A percentile compares a stretch with the other conserved stretches of the same genome.
Conservation (phyloP, 2,329 filamentous ascomycete genomes). For the Epichloe amarillans region DNA sequence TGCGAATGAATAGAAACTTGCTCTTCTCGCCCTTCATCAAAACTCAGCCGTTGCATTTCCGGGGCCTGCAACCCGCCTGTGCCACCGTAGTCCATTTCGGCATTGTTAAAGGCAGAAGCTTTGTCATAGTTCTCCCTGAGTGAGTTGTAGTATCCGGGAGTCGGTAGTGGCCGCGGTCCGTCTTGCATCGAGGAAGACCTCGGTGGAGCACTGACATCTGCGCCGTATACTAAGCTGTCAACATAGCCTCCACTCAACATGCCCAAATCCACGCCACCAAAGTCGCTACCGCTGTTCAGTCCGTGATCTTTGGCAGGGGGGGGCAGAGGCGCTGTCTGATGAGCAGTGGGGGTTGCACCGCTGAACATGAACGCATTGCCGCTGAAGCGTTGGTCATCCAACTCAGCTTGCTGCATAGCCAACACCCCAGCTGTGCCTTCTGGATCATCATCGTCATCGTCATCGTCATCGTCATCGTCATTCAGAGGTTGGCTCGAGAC, state of each 20-base stretch:
- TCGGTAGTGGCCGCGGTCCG: constrained; percentile 35
- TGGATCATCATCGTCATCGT: constrained; percentile 68
- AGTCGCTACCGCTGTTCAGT: constrained; percentile 56
- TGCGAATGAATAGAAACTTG: constrained; percentile 42
- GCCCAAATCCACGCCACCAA: constrained; percentile 57
- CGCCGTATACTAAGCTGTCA: constrained; percentile 37
- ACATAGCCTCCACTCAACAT: constrained; percentile 60
- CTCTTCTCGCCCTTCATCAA: constrained; percentile 79
- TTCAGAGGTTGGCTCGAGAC: not conserved
- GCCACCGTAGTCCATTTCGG: constrained; percentile 72
- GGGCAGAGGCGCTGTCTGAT: constrained; percentile 18
- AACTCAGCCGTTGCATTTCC: constrained; percentile 62
- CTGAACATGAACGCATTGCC: constrained; percentile 18
- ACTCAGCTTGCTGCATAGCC: constrained; percentile 73
- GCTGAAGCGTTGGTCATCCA: constrained; percentile 49
- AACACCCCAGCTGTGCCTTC: constrained; percentile 75
- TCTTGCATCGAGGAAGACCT: constrained; percentile 26
- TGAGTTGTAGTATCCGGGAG: constrained; percentile 23
- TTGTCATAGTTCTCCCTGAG: constrained; percentile 16
- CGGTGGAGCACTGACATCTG: constrained; percentile 29
- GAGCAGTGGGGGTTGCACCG: not conserved
- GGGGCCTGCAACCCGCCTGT: constrained; percentile 83
- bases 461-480: constrained; percentile 23
- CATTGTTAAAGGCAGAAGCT: constrained; percentile 37
- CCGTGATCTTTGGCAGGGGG: constrained; percentile 35